Evolutionary conservation across 2,329 filamentous ascomycete species (phyloP).

Genomic region (Ceratocystis ficicola): DNA sequence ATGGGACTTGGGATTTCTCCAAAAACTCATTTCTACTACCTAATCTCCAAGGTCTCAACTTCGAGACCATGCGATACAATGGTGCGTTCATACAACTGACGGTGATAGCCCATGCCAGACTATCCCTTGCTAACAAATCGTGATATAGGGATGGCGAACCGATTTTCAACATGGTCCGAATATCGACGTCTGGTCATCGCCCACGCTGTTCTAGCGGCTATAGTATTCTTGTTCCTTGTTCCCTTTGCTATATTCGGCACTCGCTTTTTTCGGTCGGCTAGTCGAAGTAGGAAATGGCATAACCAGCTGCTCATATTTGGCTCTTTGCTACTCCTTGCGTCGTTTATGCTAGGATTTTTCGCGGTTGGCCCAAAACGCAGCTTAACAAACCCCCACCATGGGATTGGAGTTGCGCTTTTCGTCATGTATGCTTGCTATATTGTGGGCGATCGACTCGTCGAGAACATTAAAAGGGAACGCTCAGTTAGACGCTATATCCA

Average conservation of each 20-base stretch:
- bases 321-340: constrained; percentile 53
- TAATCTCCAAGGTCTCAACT: constrained; percentile 63
- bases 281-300: constrained; percentile 54
- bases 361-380: constrained; percentile 62
- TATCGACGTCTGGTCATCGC: constrained; percentile 60
- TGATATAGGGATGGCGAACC: constrained; percentile 62
- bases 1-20: constrained; percentile 70
- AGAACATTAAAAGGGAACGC: constrained; percentile 38
- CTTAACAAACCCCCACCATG: constrained; percentile 72
- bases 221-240: constrained; percentile 63
- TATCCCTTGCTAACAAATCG: background rate
- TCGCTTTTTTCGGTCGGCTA: constrained; percentile 55
- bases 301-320: constrained; percentile 62
- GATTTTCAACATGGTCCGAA: constrained; percentile 54
- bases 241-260: constrained; percentile 62
- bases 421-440: constrained; percentile 59
- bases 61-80: constrained; percentile 75
- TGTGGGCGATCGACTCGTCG: constrained; percentile 54
- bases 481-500: constrained; percentile 55
- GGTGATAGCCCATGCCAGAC: background rate
- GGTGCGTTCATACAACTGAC: constrained; percentile 37
- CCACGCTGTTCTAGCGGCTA: constrained; percentile 58
- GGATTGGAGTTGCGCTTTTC: constrained; percentile 70
- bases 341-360: constrained; percentile 64
- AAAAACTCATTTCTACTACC: constrained; percentile 69